Base-by-base conservation (phyloP, 805 yeast species). In the Grigorovia yakushimaensis region DNA sequence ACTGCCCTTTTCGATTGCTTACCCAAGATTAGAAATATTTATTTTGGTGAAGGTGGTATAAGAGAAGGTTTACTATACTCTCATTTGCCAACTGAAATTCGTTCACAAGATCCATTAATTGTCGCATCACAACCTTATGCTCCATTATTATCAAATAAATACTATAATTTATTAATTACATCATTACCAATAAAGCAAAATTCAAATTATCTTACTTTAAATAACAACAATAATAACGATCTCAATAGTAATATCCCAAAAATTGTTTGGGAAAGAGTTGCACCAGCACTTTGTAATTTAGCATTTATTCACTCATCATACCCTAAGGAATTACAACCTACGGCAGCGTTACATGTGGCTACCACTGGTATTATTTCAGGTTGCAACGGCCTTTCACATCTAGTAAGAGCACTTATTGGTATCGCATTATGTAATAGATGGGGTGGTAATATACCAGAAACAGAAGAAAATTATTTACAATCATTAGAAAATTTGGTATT, bases 291-390 rank as follows among this genome's bases (percentile, higher is more conserved):
- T 30, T 82, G 86, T 56, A 83, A 84, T 57, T 67, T 83, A 44
- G 84, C 88, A 1, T 84, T 84, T 64, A 84, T 81, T 11, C 89
- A 84, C 59, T 79, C 85, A 30, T 79, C 88, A 7, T 83, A 82
- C 58, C 85, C 88, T 27, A 80, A 82, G 57, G 91, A 84, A 58
- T 64, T 82, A 44, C 91, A 82, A 63, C 81, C 89, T 7, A 76
- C 82, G 5, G 83, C 87, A 1, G 85, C 88, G 0, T 67, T 84
- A 39, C 82, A 78, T 51, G 78, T 83, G 21, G 88, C 87, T 7
- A 77, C 84, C 0, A 76, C 86, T 0, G 93, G 93, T 19, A 76
- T 82, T 18, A 76, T 84, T 45, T 81, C 89, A 0, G 88, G 88
- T 0, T 74, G 83, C 4, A 87, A 82, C 60, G 93, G 91, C 6